phyloP scores from a whole-genome alignment of 371 early-diverging fungal genomes.

The Capillidium rhysosporum region DNA sequence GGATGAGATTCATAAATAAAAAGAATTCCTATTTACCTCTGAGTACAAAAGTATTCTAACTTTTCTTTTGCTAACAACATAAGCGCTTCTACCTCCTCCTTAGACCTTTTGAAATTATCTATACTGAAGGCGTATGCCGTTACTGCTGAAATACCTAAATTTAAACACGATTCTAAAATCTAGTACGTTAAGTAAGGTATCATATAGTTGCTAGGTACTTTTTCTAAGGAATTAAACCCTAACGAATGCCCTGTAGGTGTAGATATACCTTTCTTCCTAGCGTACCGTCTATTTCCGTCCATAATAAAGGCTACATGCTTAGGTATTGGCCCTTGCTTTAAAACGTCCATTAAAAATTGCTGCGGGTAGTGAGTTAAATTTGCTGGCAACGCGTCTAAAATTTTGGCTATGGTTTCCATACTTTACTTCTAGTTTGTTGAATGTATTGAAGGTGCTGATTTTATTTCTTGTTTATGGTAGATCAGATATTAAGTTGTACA shows the following conservation, averaged over 20 bases:
- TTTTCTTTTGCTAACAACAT: conserved; percentile 70
- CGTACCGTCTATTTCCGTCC: conserved; percentile 97
- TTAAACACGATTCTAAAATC: conserved; percentile 73
- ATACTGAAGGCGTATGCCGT: conserved; percentile 97
- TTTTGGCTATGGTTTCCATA: no score
- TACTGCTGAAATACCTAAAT: conserved; percentile 68
- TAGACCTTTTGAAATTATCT: conserved; percentile 88
- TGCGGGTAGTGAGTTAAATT: not conserved
- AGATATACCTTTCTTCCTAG: conserved; percentile 29
- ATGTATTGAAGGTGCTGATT: no score
- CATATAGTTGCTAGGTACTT: conserved; percentile 16
- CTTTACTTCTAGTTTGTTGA: no score
- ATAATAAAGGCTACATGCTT: conserved; percentile 94
- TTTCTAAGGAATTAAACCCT: conserved; percentile 59
- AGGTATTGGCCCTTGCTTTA: conserved; percentile 54
- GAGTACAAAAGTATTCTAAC: conserved; percentile 42
- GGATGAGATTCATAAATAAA: not conserved
- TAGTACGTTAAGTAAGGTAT: conserved; percentile 9
- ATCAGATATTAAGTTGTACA: no score
- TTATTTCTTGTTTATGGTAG: no score
- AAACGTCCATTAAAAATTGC: conserved; percentile 2
- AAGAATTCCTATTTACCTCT: conserved; percentile 25
- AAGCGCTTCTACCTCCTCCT: conserved; percentile 74
- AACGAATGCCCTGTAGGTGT: conserved; percentile 54
- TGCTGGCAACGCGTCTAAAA: no score